Base-by-base conservation (phyloP, 805 yeast species). In the Candida schatavii region DNA sequence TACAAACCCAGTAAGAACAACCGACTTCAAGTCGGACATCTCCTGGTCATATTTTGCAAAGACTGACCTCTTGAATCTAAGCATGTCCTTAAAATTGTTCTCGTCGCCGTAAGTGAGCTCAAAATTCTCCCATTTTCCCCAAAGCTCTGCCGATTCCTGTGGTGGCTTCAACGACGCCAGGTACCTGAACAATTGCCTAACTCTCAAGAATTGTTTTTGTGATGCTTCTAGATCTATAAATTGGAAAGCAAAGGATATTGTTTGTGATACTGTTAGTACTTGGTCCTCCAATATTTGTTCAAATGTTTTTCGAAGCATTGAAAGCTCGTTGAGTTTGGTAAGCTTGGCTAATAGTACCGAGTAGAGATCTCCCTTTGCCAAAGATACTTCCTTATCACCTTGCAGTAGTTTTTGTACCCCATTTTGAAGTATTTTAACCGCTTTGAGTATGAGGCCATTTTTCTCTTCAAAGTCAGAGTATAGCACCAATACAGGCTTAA, bases 101-200 rank as follows among this genome's bases (percentile, higher is more conserved):
- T 85, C 93, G 44, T 75, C 65, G 3, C 98, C 98, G 57, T 77
- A 50, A 11, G 75, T 69, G 26, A 85, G 57, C 56, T 90, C 98
- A 57, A 89, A 88, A 9, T 66, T 56, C 41, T 81, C 81, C 95
- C 96, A 90, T 22, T 61, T 59, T 1, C 62, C 63, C 95, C 96
- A 88, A 25, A 55, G 39, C 2, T 42, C 43, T 15, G 44, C 35
- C 3, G 48, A 39, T 10, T 48, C 48, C 19, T 23, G 30, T 0
- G 66, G 64, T 27, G 55, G 55, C 1, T 56, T 46, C 25, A 62
- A 50, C 4, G 50, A 40, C 9, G 57, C 49, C 3, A 65, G 40
- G 39, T 49, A 83, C 42, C 68, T 72, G 47, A 75, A 74, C 5
- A 91, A 57, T 9, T 76, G 79, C 39, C 96, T 72, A 0, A 80